Conservation (phyloP, 1,284 basidiomycete genomes). For the Agroathelia rolfsii region DNA sequence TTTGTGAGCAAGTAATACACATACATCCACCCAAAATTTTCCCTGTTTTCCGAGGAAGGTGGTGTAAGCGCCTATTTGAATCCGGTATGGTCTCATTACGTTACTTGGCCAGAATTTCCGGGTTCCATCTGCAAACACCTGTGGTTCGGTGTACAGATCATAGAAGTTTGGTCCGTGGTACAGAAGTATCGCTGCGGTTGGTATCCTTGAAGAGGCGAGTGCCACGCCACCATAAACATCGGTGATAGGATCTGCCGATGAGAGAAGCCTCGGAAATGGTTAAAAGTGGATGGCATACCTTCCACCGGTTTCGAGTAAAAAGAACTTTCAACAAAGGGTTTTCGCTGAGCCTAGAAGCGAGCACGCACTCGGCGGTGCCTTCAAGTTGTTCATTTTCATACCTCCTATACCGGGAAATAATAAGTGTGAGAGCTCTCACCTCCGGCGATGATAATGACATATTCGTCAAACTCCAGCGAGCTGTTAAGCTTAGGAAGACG, state of each 20-base stretch:
- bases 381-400: slow-evolving; percentile 5
- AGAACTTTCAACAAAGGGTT: slow-evolving; percentile 44
- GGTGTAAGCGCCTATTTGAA: slow-evolving; percentile 9
- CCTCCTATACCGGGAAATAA: background rate
- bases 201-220: no score
- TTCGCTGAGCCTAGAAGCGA: slow-evolving; percentile 57
- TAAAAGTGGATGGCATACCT: no score
- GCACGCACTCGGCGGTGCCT: slow-evolving; percentile 63
- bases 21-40: slow-evolving; percentile 63
- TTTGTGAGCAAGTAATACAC: slow-evolving; percentile 14
- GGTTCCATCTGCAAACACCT: slow-evolving; percentile 34
- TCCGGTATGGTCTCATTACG: no score
- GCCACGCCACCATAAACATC: no score
- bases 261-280: no score
- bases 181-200: no score
- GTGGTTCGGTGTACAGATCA: slow-evolving; percentile 44
- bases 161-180: slow-evolving; percentile 38
- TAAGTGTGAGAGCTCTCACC: no score
- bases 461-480: slow-evolving; percentile 31
- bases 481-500: no score
- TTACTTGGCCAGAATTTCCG: slow-evolving; percentile 52
- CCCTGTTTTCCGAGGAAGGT: slow-evolving; percentile 28
- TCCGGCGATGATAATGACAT: slow-evolving; percentile 54
- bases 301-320: slow-evolving; percentile 53
- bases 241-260: no score